These are phyloP conservation scores for Tephrocybe sp. DNA, from an alignment of 768 basidiomycete species.

Conservation along the genomic window DNA sequence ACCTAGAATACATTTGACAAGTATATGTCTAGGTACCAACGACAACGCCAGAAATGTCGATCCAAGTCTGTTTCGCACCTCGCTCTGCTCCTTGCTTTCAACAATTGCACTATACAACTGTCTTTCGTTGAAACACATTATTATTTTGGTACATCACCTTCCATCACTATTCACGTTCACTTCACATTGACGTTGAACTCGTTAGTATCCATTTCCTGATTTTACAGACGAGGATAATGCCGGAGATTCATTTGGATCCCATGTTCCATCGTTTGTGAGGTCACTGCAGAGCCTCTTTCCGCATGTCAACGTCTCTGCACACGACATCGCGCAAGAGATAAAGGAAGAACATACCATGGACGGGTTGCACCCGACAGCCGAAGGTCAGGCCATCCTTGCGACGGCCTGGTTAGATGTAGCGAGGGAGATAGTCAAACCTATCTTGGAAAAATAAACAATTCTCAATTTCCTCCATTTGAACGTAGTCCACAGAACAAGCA, in stretches of 20 bases:
- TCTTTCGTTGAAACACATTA: constrained; percentile 2
- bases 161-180: too few relatives aligned
- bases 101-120: neutral
- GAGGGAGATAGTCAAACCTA: neutral
- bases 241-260: neutral
- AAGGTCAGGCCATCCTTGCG: constrained; percentile 7
- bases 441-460: too few relatives aligned
- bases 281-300: neutral
- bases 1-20: neutral
- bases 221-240: constrained; percentile 1
- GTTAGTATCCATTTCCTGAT: constrained; percentile 8
- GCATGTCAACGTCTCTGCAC: neutral
- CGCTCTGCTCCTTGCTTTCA: constrained; percentile 3
- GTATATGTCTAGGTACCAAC: constrained; percentile 6
- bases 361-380: constrained; percentile 10
- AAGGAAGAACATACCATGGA: constrained; percentile 4
- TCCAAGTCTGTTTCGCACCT: neutral
- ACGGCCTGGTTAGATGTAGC: constrained; percentile 1
- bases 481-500: too few relatives aligned
- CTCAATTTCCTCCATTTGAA: too few relatives aligned
- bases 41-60: constrained; percentile 7
- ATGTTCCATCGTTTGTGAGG: constrained; percentile 2
- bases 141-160: constrained; percentile 1
- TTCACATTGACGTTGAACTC: neutral
- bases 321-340: neutral